Conservation (phyloP, 1,284 basidiomycete species). For the Gastroboletus turbinatus region DNA sequence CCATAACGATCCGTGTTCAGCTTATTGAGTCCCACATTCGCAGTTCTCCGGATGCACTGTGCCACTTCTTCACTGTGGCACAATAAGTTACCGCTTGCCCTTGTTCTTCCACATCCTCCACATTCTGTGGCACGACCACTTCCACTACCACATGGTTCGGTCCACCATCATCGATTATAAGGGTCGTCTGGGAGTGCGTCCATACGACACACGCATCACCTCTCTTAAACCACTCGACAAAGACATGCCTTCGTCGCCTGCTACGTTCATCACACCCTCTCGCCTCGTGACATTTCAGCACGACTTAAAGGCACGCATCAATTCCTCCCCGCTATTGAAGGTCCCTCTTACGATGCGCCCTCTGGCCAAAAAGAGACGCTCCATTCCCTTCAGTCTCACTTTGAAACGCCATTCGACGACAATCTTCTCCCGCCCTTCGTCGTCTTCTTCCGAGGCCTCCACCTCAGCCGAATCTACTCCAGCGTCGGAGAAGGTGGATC, state of each 20-base stretch:
- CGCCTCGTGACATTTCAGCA: constrained; percentile 30
- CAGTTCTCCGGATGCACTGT: constrained; percentile 3
- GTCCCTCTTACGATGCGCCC: constrained; percentile 30
- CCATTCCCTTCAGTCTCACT: constrained; percentile 21
- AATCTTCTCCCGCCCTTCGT: constrained; percentile 25
- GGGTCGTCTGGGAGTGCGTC: constrained; percentile 1
- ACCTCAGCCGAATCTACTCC: constrained; percentile 15
- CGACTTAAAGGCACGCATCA: constrained; percentile 33
- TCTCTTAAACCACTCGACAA: constrained; percentile 15
- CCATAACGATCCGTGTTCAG: constrained; percentile 14
- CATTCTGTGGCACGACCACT: constrained; percentile 19
- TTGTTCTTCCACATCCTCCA: constrained; percentile 6
- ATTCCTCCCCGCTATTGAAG: constrained; percentile 25
- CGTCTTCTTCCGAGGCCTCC: constrained; percentile 13
- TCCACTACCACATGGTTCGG: constrained; percentile 22
- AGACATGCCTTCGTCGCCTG: constrained; percentile 28
- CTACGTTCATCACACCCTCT: constrained; percentile 27
- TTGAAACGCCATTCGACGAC: constrained; percentile 30
- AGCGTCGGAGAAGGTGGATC: constrained; percentile 21
- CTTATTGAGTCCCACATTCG: constrained; percentile 13
- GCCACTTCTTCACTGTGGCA: constrained; percentile 19
- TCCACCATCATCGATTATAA: constrained; percentile 21
- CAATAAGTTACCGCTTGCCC: constrained; percentile 15
- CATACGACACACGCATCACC: constrained; percentile 17
- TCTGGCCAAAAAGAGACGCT: constrained; percentile 31